phyloP scores from a whole-genome alignment of 768 basidiomycete genomes.

The Amanita inopinata region DNA sequence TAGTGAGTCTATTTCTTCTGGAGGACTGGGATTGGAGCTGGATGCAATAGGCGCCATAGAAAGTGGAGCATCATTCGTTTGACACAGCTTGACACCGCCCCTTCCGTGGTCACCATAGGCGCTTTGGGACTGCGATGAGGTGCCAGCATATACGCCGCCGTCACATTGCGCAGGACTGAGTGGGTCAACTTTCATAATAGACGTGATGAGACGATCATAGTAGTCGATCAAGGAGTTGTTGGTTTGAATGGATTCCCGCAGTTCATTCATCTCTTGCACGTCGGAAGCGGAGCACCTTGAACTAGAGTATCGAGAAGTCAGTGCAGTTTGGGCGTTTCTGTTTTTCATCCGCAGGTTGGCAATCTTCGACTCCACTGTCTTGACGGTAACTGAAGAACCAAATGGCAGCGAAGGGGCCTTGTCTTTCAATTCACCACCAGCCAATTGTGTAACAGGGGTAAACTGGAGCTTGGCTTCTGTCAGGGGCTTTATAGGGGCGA shows the following conservation, averaged over 20 bases:
- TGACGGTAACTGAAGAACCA: no score
- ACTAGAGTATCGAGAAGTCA: background rate
- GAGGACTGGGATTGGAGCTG: background rate
- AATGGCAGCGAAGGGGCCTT: no score
- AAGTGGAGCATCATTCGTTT: no score
- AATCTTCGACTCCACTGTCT: background rate
- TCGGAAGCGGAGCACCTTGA: background rate
- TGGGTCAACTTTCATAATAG: conserved; percentile 4
- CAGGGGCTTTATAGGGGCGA: background rate
- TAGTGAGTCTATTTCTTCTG: no score
- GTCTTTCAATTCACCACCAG: no score
- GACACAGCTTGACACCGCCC: no score
- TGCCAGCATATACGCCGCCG: no score
- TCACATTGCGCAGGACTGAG: background rate
- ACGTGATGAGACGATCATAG: background rate
- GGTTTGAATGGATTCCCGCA: background rate
- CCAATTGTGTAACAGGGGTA: no score
- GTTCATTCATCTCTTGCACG: background rate
- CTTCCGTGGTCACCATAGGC: background rate
- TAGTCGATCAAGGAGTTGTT: background rate
- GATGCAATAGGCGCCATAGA: background rate
- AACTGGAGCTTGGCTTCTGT: background rate
- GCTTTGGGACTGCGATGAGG: no score
- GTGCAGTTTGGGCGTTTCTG: background rate
- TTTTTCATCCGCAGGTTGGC: background rate